A percentile compares a stretch with the other conserved stretches of the same genome.
Evolutionary conservation across 345 rosid species (phyloP).

Genomic region (Turnera subulata): DNA sequence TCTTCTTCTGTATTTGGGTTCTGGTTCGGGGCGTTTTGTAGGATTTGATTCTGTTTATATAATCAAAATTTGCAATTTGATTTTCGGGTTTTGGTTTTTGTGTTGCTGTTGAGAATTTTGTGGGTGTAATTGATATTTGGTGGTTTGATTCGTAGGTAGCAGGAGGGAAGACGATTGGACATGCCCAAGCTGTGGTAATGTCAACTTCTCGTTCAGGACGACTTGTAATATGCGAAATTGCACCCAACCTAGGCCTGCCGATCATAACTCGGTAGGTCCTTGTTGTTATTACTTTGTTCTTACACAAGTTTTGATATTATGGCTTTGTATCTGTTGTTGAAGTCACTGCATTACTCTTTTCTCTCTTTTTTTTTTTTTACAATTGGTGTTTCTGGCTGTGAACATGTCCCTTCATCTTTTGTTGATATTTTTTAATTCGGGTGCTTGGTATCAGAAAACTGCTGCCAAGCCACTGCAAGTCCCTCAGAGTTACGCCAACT

Average conservation of each 20-base stretch:
- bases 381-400: not conserved
- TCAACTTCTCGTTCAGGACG: constrained; percentile 91
- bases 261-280: constrained; percentile 61
- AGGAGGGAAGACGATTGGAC: constrained; percentile 99
- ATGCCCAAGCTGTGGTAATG: constrained; percentile 96
- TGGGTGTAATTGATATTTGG: not conserved
- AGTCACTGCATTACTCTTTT: not conserved
- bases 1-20: not conserved
- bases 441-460: constrained; percentile 49
- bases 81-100: not conserved
- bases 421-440: not conserved
- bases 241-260: constrained; percentile 94
- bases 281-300: not conserved
- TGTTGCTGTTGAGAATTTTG: not conserved
- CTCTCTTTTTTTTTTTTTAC: not conserved
- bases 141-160: constrained; percentile 47
- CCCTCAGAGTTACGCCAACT: constrained; percentile 56
- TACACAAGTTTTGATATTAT: too few species aligned
- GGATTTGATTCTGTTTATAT: not conserved
- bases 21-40: constrained; percentile 1
- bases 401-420: not conserved
- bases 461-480: constrained; percentile 72
- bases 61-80: not conserved
- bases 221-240: constrained; percentile 99
- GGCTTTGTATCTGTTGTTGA: not conserved